Evolutionary conservation across 2,329 filamentous ascomycete species (phyloP), one percentile per base, ranked within the genome.

Genomic region (Fusarium caatingaense): DNA sequence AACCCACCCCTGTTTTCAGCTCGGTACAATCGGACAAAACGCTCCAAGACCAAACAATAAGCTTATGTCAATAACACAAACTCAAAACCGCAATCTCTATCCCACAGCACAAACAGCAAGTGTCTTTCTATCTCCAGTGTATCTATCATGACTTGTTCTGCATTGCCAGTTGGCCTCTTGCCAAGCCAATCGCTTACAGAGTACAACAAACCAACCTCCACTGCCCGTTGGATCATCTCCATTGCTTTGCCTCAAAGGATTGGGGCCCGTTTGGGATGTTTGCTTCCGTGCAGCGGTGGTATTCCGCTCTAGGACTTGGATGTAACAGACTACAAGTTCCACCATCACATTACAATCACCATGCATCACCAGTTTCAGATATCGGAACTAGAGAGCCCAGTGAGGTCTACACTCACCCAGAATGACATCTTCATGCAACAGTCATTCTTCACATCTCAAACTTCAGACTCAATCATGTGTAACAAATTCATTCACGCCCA

Each of bases 401-500:
- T 9, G 18, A 34, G 8, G 16, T 18, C 32, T 18, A 16, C 4
- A 34, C 8, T 18, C 32, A 34, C 8, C 16, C 3, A 4, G 34
- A 4, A n/a, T n/a, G 34, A 7, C 3, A 4, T n/a, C 9, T 37
- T 37, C 9, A n/a, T 37, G 16, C 30, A 3, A 15, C 12, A 15
- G 13, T 37, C 34, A n/a, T n/a, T 44, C 8, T 11, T 30, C 27
- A 18, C 47, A 34, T 23, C 11, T 15, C 9, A 41, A 41, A 27
- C 7, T 11, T 37, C 34, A 37, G 7, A 16, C 6, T n/a, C 4
- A 13, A 5, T 20, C 9, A 21, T 30, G 8, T 7, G 34, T 44
- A 48, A 51, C 45, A 61, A 61, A 48, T 65, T 65, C 53, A 61
- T 71, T 65, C 23, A 68, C 68, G 49, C 59, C 60, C 45, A 51